Base-by-base conservation (phyloP, 306 rosid genomes). In the Rosa lucieae region DNA sequence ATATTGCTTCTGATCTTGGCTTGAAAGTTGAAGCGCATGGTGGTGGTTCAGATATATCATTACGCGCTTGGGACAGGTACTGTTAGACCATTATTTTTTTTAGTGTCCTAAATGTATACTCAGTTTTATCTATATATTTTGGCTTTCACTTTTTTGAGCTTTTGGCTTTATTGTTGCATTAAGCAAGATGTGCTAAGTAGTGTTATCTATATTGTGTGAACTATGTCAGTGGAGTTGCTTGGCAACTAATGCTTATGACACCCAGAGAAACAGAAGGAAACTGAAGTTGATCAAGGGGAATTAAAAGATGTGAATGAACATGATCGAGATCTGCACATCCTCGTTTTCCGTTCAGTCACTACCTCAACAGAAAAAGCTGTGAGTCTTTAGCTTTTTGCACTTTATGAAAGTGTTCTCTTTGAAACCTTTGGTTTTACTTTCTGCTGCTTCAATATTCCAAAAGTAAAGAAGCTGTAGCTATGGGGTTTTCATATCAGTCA, bases 31-130 rank as follows among this genome's bases (percentile, higher is more conserved):
- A 92, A 84, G 92, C 85, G 82, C 62, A 42, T 62, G 87, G 85
- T 44, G 90, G 89, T 82, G 97, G 92, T 73, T 86, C 90, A 18
- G 89, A 88, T 81, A 91, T 89, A 93, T 73, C 79, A 49, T 76
- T 92, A 85, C 97, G 93, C 29, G 90, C 97, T 77, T 91, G 97
- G 97, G 92, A 89, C 89, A 92, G 92, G 97, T 92, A 71, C 13
- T 62, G 72, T 80, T 52, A 29, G 55, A 62, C 72, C 49, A 37
- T 62, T 35, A 11, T 4, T 71, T 74, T 42, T 78, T 77, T 26
- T 26, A 59, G 40, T 77, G 63, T 77, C 39, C 20, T 75, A 32
- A 44, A 20, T 79, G 40, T 80, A 32, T 67, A n/a, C 67, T 72
- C 62, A 26, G 29, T 12, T 72, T 17, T 44, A 73, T 40, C 40